Evolutionary conservation across 2,329 filamentous ascomycete genomes (phyloP).

Genomic region (Teratosphaeria epicoccoides): DNA sequence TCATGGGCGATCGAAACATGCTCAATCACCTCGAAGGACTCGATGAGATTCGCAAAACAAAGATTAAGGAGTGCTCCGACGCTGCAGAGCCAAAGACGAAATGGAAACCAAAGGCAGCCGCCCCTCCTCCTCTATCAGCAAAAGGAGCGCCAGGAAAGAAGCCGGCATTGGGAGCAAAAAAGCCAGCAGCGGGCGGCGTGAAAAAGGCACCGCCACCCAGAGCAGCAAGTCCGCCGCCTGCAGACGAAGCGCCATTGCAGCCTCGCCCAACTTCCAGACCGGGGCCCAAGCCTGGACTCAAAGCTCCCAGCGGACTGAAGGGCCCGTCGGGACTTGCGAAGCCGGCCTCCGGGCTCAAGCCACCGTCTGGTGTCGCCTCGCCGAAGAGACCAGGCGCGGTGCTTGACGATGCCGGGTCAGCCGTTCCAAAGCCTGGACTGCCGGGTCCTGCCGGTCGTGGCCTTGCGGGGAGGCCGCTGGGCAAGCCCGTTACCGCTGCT

Average conservation of each 20-base stretch:
- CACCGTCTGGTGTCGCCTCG: conserved; percentile 20
- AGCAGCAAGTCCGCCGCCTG: conserved; percentile 30
- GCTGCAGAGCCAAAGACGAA: conserved; percentile 76
- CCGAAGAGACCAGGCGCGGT: conserved; percentile 22
- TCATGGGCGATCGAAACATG: conserved; percentile 94
- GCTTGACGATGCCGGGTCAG: conserved; percentile 17
- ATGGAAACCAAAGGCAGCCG: conserved; percentile 74
- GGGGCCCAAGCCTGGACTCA: conserved; percentile 28
- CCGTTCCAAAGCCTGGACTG: conserved; percentile 31
- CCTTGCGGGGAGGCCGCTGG: conserved; percentile 73
- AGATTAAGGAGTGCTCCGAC: conserved; percentile 87
- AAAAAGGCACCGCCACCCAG: conserved; percentile 34
- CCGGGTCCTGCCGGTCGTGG: conserved; percentile 48
- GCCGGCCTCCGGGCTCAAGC: conserved; percentile 28
- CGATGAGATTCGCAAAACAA: conserved; percentile 89
- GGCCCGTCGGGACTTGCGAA: conserved; percentile 30
- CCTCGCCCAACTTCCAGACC: conserved; percentile 49
- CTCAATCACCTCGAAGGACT: conserved; percentile 80
- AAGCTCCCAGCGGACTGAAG: conserved; percentile 19
- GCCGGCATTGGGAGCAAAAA: conserved; percentile 39
- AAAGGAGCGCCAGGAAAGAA: conserved; percentile 46
- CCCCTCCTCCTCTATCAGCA: conserved; percentile 44
- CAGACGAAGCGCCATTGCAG: conserved; percentile 44
- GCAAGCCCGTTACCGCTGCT: conserved; percentile 48
- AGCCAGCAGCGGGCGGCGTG: conserved; percentile 26